A percentile compares a stretch with the other conserved stretches of the same genome.
Conservation (phyloP, 2,329 filamentous ascomycete genomes). For the Fonsecaea erecta region DNA sequence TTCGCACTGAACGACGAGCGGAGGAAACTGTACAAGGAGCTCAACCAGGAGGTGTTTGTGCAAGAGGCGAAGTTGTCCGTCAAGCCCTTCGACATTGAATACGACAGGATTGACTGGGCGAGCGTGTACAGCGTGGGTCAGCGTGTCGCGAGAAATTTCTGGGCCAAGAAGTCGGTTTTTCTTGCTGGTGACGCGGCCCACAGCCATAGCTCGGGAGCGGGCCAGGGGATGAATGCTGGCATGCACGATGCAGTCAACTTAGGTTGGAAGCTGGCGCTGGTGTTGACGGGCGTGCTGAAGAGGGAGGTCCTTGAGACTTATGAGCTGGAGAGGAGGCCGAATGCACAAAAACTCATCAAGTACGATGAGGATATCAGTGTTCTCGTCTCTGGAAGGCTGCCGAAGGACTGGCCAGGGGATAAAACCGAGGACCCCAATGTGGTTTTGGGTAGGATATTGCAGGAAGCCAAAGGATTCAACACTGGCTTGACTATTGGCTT, state of each 20-base stretch:
- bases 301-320: constrained; percentile 41
- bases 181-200: constrained; percentile 35
- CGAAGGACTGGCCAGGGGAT: constrained; percentile 43
- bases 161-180: constrained; percentile 33
- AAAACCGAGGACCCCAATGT: constrained; percentile 38
- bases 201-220: constrained; percentile 36
- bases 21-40: constrained; percentile 43
- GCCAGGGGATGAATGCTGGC: constrained; percentile 38
- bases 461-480: constrained; percentile 39
- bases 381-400: constrained; percentile 40
- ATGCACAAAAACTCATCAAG: constrained; percentile 42
- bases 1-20: constrained; percentile 56
- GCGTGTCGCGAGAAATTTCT: constrained; percentile 41
- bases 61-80: constrained; percentile 48
- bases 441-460: constrained; percentile 37
- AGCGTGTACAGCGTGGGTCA: constrained; percentile 52
- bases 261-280: constrained; percentile 36
- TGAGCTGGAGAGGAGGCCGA: constrained; percentile 40
- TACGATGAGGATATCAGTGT: constrained; percentile 41
- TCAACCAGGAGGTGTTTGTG: constrained; percentile 46
- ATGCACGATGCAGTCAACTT: constrained; percentile 38
- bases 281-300: constrained; percentile 35
- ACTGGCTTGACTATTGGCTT: constrained; percentile 40
- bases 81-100: constrained; percentile 48
- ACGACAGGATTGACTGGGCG: constrained; percentile 51